Base-by-base conservation (phyloP, 169 alveolate genomes). In the Plasmodium ovale region DNA sequence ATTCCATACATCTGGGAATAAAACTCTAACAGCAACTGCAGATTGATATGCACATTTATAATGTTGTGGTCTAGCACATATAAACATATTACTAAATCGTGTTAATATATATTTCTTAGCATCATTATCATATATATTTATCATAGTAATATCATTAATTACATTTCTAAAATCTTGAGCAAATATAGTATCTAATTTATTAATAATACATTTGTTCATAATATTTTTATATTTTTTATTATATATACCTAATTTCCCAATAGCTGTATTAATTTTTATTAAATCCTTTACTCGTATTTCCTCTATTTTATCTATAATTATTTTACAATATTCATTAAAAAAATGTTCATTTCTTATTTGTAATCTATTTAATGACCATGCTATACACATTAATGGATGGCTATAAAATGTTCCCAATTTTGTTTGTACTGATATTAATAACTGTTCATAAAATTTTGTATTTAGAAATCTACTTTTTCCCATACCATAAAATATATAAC, bases 331-430 rank as follows among this genome's bases (percentile, higher is more conserved):
- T 91, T 59, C 60, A 14, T 14, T 33, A n/a, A 58, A 68, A 59
- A 60, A 60, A 14, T 25, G 49, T 64, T 69, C 92, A 72, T 92
- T 71, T 90, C 54, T 87, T 60, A 70, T 89, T 60, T 54, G 74
- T 58, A 95, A 74, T 49, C 97, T 69, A 72, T 89, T 84, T 49
- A 94, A 92, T 23, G 96, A 87, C 97, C 97, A 95, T 1, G 95
- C 95, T 16, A 94, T 90, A 54, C 95, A 92, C 97, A 95, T 95
- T 19, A 95, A 92, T 7, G 96, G 93, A 64, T 94, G 96, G 88
- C 96, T 93, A 72, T 68, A 58, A 72, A 95, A 89, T 42, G 33
- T 84, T 6, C 64, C 64, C 33, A 95, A 90, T 44, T 69, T 64
- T 2, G 93, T 88, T 72, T 77, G 93, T 27, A 93, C 92, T 65